Evolutionary conservation across 305 asterid species (phyloP).

Genomic region (Fraxinus baroniana): DNA sequence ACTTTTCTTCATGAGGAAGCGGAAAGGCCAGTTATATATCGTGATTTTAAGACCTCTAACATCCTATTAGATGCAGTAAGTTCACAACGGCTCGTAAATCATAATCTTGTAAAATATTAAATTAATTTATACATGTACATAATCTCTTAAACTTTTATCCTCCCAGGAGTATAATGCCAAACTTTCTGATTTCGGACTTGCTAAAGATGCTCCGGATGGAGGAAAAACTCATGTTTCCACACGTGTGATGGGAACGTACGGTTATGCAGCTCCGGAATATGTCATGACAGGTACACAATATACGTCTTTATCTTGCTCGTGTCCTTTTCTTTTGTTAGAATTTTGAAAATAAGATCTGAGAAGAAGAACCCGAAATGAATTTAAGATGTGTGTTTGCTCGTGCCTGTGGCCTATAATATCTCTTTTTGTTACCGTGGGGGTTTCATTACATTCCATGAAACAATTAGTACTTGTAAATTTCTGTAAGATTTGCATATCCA

Average conservation of each 20-base stretch:
- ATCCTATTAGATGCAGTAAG: slow-evolving; percentile 90
- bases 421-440: background rate
- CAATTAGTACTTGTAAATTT: background rate
- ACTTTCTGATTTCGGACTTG: slow-evolving; percentile 98
- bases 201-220: slow-evolving; percentile 96
- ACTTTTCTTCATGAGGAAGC: slow-evolving; percentile 98
- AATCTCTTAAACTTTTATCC: background rate
- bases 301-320: background rate
- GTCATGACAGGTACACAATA: slow-evolving; percentile 83
- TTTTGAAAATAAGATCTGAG: background rate
- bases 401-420: background rate
- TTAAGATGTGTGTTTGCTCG: background rate
- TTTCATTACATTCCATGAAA: background rate
- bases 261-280: slow-evolving; percentile 97
- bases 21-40: slow-evolving; percentile 89
- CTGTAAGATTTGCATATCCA: background rate
- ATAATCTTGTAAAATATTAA: background rate
- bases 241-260: slow-evolving; percentile 98
- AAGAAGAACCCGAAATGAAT: background rate
- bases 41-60: slow-evolving; percentile 96
- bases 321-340: background rate
- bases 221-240: slow-evolving; percentile 96
- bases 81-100: slow-evolving; percentile 19
- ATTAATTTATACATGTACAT: background rate
- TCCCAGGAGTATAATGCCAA: slow-evolving; percentile 90